A percentile compares a stretch with the other conserved stretches of the same genome.
Conservation (phyloP, 768 basidiomycete species). For the Royoungia palumana region DNA sequence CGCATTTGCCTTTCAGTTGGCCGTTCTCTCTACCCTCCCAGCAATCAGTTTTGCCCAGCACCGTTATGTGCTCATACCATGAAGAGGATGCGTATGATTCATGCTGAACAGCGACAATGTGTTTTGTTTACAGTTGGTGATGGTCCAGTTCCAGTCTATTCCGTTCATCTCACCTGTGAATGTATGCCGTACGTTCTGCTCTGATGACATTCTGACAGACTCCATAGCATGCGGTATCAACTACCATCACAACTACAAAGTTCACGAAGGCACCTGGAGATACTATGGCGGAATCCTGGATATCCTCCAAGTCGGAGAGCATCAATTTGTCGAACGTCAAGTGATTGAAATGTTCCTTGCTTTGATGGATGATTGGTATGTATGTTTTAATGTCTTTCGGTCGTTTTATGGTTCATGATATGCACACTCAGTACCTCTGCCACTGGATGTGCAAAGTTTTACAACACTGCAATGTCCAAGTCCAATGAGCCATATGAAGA, state of each 20-base stretch:
- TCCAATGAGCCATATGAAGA: not conserved
- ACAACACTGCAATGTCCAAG: not conserved
- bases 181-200: not conserved
- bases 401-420: not conserved
- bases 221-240: constrained; percentile 6
- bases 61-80: not conserved
- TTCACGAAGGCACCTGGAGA: not conserved
- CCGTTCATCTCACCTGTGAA: not conserved
- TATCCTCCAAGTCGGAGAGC: constrained; percentile 1
- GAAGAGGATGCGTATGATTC: constrained; percentile 7
- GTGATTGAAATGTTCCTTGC: constrained; percentile 1
- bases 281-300: constrained; percentile 3
- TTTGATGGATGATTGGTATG: constrained; percentile 1
- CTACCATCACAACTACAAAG: constrained; percentile 3
- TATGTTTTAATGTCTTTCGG: not conserved
- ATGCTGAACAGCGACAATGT: not conserved
- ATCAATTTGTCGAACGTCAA: constrained; percentile 1
- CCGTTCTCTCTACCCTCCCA: not conserved
- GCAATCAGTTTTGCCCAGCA: not conserved
- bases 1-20: not conserved
- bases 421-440: not conserved
- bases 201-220: not conserved
- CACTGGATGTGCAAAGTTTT: not conserved
- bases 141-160: not conserved
- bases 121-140: not conserved